A percentile compares a stretch with the other conserved stretches of the same genome.
These are phyloP conservation scores for Huntiella omanensis DNA, from an alignment of 2,329 filamentous ascomycete genomes.

Conservation along the genomic window DNA sequence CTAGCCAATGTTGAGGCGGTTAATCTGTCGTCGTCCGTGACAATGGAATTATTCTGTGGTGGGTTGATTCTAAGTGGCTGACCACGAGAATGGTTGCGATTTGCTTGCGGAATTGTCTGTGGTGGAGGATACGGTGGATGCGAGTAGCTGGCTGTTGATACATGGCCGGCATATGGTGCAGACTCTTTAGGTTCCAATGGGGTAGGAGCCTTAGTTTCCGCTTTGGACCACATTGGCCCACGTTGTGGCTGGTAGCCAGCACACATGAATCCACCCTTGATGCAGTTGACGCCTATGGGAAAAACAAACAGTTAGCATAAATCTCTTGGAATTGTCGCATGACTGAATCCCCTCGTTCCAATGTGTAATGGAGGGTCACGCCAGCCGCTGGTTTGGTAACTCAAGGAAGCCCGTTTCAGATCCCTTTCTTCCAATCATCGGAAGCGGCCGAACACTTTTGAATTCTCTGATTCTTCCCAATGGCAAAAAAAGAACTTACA, in stretches of 20 bases:
- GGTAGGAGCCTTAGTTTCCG: conserved; percentile 46
- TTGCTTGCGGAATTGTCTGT: conserved; percentile 36
- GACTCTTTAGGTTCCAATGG: conserved; percentile 74
- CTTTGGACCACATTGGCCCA: conserved; percentile 55
- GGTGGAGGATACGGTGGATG: conserved; percentile 21
- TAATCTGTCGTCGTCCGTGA: conserved; percentile 38
- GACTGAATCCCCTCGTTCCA: background rate
- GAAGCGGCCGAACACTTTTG: conserved; percentile 1
- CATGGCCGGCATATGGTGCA: conserved; percentile 25
- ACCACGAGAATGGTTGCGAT: conserved; percentile 37
- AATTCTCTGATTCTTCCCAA: background rate
- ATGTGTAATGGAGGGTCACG: background rate
- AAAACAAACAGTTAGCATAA: background rate
- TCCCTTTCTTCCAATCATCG: background rate
- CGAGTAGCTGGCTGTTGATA: conserved; percentile 25
- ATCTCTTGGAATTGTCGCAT: no score
- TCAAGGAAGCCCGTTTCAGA: background rate
- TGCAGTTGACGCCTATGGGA: conserved; percentile 61
- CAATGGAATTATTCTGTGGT: conserved; percentile 34
- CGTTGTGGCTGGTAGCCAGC: conserved; percentile 75
- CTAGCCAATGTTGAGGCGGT: conserved; percentile 42
- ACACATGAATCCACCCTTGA: conserved; percentile 76
- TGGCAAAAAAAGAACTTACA: conserved; percentile 33
- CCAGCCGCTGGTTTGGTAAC: background rate
- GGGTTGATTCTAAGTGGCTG: conserved; percentile 44